Base-by-base conservation (phyloP, 2,329 filamentous ascomycete genomes). In the Xylaria arbuscula region DNA sequence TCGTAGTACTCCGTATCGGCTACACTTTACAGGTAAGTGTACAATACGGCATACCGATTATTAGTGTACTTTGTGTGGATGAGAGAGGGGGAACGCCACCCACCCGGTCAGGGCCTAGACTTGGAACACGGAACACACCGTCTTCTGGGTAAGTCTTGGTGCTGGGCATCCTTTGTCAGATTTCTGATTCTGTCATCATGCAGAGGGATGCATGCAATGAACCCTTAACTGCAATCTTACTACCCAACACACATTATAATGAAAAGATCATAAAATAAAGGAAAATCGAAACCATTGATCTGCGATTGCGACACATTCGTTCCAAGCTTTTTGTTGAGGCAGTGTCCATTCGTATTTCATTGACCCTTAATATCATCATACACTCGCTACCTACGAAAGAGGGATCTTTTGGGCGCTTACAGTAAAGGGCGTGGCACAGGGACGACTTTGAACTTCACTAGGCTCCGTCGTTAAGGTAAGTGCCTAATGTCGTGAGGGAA, bases 221-320 rank as follows among this genome's bases (percentile, higher is more conserved):
- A 42, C 55, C 59, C 48, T 19, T 13, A 56, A 60, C 17, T 22
- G 36, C 13, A 32, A 36, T 13, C 10, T 40, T 51, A 48, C 58
- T 62, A 47, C 34, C 10, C 53, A 47, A 24, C 17, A 34, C 19
- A n/a, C 10, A 50, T 22, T 34, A 60, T 60, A 40, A 47, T 34
- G 57, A 54, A 51, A 36, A 54, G 15, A 54, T 45, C 40, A 11
- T 54, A 36, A 17, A n/a, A 19, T 19, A 10, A 36, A 34, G 15
- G 22, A 50, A 54, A 9, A 51, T n/a, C 57, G 62, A 66, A 69
- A 66, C 67, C 10, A 55, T 45, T 59, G 67, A 66, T 69, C 62
- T 55, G 15, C 67, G 10, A 62, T 59, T n/a, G 22, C 54, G 54
- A 62, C 38, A 62, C 62, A 54, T 54, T 51, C 1, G 13, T 51